Conservation (phyloP, 1,139 yeast genomes). For the Arxiozyma bovina region DNA sequence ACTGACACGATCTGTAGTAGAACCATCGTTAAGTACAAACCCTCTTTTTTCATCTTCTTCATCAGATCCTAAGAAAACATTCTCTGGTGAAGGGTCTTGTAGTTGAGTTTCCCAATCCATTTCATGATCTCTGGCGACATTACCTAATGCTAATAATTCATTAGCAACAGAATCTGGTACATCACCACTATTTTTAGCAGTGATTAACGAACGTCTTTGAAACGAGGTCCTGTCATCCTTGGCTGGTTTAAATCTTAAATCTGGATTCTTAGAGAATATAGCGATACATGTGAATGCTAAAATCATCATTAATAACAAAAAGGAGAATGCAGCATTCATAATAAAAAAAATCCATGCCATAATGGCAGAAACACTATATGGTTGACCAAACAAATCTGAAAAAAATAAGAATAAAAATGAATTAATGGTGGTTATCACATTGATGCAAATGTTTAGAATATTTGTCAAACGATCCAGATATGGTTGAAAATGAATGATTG, state of each 20-base stretch:
- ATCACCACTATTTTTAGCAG: constrained; percentile 29
- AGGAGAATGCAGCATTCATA: constrained; percentile 67
- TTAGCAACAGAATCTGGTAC: constrained; percentile 37
- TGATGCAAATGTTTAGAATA: constrained; percentile 52
- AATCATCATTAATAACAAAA: constrained; percentile 53
- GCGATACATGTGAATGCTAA: constrained; percentile 50
- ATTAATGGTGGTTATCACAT: constrained; percentile 56
- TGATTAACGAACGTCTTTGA: constrained; percentile 47
- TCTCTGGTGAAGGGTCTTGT: constrained; percentile 32
- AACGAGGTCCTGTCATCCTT: constrained; percentile 77
- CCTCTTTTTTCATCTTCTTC: constrained; percentile 9
- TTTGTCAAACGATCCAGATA: constrained; percentile 68
- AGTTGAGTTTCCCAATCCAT: constrained; percentile 53
- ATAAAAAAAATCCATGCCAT: constrained; percentile 79
- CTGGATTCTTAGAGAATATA: constrained; percentile 65
- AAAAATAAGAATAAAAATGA: constrained; percentile 68
- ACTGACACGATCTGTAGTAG: constrained; percentile 4
- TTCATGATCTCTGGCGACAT: constrained; percentile 64
- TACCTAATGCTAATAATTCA: constrained; percentile 35
- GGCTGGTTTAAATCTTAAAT: constrained; percentile 74
- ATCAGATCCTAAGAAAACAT: constrained; percentile 13
- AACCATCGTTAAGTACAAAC: background rate
- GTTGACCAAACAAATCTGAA: constrained; percentile 62
- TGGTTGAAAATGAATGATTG: constrained; percentile 51
- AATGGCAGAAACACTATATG: constrained; percentile 56